These are phyloP conservation scores for Diaporthe sp. DNA, from an alignment of 2,329 filamentous ascomycete species.

Conservation along the genomic window DNA sequence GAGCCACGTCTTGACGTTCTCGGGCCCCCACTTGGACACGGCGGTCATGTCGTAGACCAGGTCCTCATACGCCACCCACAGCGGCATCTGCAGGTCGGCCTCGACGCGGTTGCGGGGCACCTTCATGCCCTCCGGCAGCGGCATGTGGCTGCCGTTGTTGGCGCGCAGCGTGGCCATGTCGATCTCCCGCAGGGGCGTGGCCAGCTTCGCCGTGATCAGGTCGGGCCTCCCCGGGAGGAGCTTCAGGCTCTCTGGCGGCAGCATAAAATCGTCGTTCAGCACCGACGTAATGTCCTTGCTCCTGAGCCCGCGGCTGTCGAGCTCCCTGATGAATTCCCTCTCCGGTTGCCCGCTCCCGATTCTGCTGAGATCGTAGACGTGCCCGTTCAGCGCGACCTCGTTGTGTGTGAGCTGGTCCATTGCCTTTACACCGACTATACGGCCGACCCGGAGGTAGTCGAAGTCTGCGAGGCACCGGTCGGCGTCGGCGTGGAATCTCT, in stretches of 20 bases:
- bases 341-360: background rate
- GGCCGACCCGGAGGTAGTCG: conserved; percentile 31
- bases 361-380: conserved; percentile 1
- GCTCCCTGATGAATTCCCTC: background rate
- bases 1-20: background rate
- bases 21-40: background rate
- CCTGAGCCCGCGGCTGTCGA: background rate
- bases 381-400: conserved; percentile 11
- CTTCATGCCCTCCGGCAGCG: background rate
- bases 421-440: conserved; percentile 6
- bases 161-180: background rate
- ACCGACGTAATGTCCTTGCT: background rate
- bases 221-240: conserved; percentile 1
- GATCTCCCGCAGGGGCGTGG: background rate
- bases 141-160: background rate
- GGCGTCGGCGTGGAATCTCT: conserved; percentile 4
- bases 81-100: conserved; percentile 9
- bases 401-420: background rate
- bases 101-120: background rate
- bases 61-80: background rate
- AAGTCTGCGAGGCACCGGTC: conserved; percentile 18
- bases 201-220: conserved; percentile 26
- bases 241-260: background rate
- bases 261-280: background rate
- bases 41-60: conserved; percentile 26